Conservation (phyloP, 2,329 filamentous ascomycete genomes). For the Teratosphaeria viscida region DNA sequence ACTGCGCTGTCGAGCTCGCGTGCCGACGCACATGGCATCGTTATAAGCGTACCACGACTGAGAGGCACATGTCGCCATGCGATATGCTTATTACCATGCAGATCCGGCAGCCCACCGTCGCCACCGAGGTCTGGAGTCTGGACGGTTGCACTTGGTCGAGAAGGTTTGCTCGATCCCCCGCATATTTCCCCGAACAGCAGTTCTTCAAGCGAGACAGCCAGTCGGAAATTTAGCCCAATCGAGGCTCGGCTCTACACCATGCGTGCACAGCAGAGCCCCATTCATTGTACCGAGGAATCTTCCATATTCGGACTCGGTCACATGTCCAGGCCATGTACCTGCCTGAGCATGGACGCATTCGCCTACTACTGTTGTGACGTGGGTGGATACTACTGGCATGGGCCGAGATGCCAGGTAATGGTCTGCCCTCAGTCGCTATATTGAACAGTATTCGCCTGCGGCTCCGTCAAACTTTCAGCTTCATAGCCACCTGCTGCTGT, state of each 20-base stretch:
- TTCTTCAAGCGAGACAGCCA: neutral
- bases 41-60: neutral
- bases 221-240: neutral
- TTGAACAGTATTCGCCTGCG: neutral
- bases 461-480: neutral
- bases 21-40: neutral
- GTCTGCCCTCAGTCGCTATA: neutral
- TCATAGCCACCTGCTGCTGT: neutral
- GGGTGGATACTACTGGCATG: neutral
- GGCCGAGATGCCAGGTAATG: neutral
- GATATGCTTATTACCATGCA: neutral
- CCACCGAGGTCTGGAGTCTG: neutral
- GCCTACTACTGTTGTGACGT: neutral
- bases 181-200: neutral
- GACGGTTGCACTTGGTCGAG: neutral
- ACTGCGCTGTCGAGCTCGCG: neutral
- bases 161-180: neutral
- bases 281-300: neutral
- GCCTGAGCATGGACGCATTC: neutral
- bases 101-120: neutral
- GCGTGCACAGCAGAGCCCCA: neutral
- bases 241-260: neutral
- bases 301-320: neutral
- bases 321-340: neutral
- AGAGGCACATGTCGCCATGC: neutral